Evolutionary conservation across 441 rosid genomes (phyloP).

Genomic region (Gossypium schwendimanii): DNA sequence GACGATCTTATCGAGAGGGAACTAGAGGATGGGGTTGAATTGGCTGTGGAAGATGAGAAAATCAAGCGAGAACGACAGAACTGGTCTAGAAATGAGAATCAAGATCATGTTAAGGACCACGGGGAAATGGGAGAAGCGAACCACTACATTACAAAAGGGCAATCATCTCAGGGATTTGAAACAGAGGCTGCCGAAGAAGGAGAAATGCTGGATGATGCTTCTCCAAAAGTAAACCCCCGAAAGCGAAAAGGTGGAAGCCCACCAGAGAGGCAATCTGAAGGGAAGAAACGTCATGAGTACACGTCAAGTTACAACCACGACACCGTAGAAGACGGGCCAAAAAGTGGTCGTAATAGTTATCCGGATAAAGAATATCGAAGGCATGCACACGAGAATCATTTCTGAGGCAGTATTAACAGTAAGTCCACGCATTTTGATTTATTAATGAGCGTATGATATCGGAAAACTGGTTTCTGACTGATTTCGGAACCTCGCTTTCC

Average conservation of each 20-base stretch:
- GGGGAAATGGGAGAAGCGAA: slow-evolving; percentile 36
- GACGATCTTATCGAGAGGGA: slow-evolving; percentile 90
- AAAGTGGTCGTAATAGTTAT: slow-evolving; percentile 24
- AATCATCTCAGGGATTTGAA: slow-evolving; percentile 30
- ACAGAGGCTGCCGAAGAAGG: slow-evolving; percentile 58
- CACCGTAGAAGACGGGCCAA: slow-evolving; percentile 31
- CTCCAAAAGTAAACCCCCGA: slow-evolving; percentile 36
- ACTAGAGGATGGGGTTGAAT: slow-evolving; percentile 72
- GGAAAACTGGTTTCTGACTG: too few species aligned
- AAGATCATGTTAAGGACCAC: slow-evolving; percentile 24
- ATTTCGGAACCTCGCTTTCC: too few species aligned
- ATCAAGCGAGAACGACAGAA: slow-evolving; percentile 45
- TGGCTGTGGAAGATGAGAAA: slow-evolving; percentile 61
- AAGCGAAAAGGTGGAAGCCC: slow-evolving; percentile 62
- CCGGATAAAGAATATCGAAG: slow-evolving; percentile 38
- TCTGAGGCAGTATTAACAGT: slow-evolving; percentile 17
- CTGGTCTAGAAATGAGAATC: slow-evolving; percentile 44
- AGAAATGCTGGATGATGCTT: slow-evolving; percentile 56
- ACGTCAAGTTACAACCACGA: slow-evolving; percentile 23
- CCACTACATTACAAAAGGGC: slow-evolving; percentile 22
- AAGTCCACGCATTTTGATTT: too few species aligned
- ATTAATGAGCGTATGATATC: too few species aligned
- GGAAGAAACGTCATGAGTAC: slow-evolving; percentile 52
- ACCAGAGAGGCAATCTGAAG: slow-evolving; percentile 43
- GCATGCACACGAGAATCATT: slow-evolving; percentile 34